phyloP scores from a whole-genome alignment of 192 early-diverging fungal species.

The Backusella tuberculispora region DNA sequence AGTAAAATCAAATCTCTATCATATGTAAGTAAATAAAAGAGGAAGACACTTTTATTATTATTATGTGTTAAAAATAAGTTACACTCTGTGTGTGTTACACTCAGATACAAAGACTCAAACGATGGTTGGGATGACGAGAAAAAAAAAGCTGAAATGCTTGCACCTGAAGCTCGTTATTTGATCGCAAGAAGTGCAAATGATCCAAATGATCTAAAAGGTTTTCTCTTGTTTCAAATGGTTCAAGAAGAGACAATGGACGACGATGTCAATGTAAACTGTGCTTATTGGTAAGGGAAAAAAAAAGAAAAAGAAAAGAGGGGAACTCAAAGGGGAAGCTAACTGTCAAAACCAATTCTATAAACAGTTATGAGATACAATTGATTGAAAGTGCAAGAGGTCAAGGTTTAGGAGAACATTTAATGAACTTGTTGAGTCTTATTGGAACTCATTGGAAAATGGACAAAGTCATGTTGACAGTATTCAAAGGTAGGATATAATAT shows the following conservation, averaged over 20 bases:
- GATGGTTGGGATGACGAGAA: constrained; percentile 66
- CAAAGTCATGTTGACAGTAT: constrained; percentile 71
- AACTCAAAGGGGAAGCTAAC: no score
- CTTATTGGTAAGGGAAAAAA: constrained; percentile 62
- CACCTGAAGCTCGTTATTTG: constrained; percentile 57
- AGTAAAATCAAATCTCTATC: constrained; percentile 64
- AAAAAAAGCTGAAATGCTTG: constrained; percentile 62
- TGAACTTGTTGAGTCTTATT: constrained; percentile 55
- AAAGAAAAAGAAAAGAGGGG: neutral
- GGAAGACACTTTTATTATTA: neutral
- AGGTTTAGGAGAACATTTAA: constrained; percentile 63
- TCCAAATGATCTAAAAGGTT: constrained; percentile 52
- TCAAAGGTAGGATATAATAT: constrained; percentile 54
- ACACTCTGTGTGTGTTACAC: neutral
- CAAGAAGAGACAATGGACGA: constrained; percentile 67
- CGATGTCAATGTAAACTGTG: constrained; percentile 49
- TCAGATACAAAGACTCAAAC: constrained; percentile 63
- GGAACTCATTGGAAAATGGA: constrained; percentile 57
- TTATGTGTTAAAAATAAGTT: no score
- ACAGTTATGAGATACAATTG: constrained; percentile 71
- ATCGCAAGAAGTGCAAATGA: constrained; percentile 44
- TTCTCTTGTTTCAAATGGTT: constrained; percentile 64
- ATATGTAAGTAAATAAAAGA: constrained; percentile 49
- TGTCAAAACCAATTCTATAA: neutral
- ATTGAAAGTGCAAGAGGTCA: constrained; percentile 41